These are phyloP conservation scores for Sugiyamaella japonica DNA, from an alignment of 1,139 yeast genomes.

Conservation along the genomic window DNA sequence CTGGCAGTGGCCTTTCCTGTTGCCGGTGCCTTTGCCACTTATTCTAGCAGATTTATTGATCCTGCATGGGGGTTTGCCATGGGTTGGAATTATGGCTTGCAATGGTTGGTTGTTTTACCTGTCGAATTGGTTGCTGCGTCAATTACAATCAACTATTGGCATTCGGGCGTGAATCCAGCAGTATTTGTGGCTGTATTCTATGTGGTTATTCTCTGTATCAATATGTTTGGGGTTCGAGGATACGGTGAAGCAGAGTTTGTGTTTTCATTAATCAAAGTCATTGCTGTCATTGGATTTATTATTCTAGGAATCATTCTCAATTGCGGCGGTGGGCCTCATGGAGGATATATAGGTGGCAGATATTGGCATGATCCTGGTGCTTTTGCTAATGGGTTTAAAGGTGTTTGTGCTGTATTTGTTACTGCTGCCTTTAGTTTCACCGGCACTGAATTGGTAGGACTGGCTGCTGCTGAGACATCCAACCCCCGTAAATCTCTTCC, in stretches of 20 bases:
- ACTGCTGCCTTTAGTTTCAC: constrained; percentile 87
- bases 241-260: constrained; percentile 71
- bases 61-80: constrained; percentile 81
- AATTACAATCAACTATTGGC: constrained; percentile 67
- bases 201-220: constrained; percentile 53
- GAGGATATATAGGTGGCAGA: constrained; percentile 61
- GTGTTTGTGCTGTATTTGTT: constrained; percentile 66
- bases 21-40: constrained; percentile 75
- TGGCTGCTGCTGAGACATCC: constrained; percentile 81
- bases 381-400: constrained; percentile 67
- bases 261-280: constrained; percentile 56
- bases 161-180: constrained; percentile 56
- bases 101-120: constrained; percentile 75
- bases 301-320: constrained; percentile 62
- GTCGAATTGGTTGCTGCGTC: constrained; percentile 77
- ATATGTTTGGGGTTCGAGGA: constrained; percentile 67
- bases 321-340: constrained; percentile 66
- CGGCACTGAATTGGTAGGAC: constrained; percentile 77
- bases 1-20: constrained; percentile 77
- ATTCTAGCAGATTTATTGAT: constrained; percentile 68
- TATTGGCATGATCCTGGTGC: constrained; percentile 68
- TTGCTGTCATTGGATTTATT: constrained; percentile 62
- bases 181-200: constrained; percentile 68
- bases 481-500: constrained; percentile 72
- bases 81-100: constrained; percentile 78